phyloP scores from a whole-genome alignment of 2,329 filamentous ascomycete species.

The Phoma sp. region DNA sequence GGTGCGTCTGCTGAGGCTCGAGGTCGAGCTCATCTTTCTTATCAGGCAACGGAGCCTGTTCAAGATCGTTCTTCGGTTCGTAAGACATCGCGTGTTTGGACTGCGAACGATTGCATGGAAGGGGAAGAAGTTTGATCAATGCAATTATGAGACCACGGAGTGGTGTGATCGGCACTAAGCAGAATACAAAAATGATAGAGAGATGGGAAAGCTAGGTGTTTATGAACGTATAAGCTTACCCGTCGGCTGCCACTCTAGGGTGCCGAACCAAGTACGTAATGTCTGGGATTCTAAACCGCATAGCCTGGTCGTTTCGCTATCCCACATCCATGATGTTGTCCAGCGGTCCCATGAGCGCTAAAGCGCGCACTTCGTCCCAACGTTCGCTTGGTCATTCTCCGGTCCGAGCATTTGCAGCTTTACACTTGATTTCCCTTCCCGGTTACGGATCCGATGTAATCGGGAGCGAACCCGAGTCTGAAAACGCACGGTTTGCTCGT shows the following conservation, averaged over 20 bases:
- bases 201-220: constrained; percentile 2
- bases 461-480: constrained; percentile 3
- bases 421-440: constrained; percentile 1
- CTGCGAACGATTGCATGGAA: not conserved
- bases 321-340: not conserved
- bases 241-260: constrained; percentile 3
- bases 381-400: not conserved
- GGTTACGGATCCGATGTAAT: not conserved
- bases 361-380: constrained; percentile 1
- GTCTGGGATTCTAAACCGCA: not conserved
- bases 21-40: constrained; percentile 8
- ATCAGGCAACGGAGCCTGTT: not conserved
- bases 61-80: constrained; percentile 15
- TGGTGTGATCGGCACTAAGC: not conserved
- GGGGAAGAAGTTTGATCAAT: not conserved
- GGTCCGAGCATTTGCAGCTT: constrained; percentile 1
- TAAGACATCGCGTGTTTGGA: constrained; percentile 10
- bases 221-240: not conserved
- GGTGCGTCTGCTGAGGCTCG: constrained; percentile 7
- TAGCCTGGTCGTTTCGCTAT: constrained; percentile 1
- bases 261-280: constrained; percentile 14
- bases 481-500: not conserved
- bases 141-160: not conserved
- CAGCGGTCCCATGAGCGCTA: constrained; percentile 6
- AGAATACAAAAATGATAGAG: not conserved